These are phyloP conservation scores for Alternaria brassicae DNA, from an alignment of 2,329 filamentous ascomycete species.

Conservation along the genomic window DNA sequence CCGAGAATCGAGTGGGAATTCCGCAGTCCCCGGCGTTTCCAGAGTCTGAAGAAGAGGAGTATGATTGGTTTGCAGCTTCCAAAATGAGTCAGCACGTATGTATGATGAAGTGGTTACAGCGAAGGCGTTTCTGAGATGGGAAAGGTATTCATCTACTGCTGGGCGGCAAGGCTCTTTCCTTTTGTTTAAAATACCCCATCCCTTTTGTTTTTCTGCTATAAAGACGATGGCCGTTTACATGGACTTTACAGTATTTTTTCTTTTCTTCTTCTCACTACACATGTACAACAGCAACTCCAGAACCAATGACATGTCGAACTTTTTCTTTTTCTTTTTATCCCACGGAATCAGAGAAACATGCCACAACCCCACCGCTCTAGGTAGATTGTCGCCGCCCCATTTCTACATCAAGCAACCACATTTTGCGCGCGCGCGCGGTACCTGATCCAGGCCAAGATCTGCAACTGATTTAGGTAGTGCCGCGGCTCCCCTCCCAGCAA, in stretches of 20 bases:
- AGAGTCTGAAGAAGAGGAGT: slow-evolving; percentile 29
- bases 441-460: not conserved
- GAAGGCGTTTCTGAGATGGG: slow-evolving; percentile 1
- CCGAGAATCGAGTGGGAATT: slow-evolving; percentile 31
- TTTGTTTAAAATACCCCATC: slow-evolving; percentile 3
- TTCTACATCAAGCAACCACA: not conserved
- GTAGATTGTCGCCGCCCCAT: not conserved
- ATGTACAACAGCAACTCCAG: not conserved
- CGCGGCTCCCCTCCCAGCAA: slow-evolving; percentile 1
- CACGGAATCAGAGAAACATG: not conserved
- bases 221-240: not conserved
- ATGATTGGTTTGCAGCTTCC: slow-evolving; percentile 12
- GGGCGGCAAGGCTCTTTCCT: slow-evolving; percentile 3
- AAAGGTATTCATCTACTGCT: slow-evolving; percentile 3
- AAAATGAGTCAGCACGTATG: not conserved
- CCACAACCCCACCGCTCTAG: not conserved
- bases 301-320: not conserved
- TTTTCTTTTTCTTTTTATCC: not conserved
- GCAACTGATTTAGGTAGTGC: not conserved
- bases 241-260: not conserved
- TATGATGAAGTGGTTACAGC: not conserved
- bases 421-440: not conserved
- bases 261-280: not conserved
- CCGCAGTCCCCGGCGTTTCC: slow-evolving; percentile 24
- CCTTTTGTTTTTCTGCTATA: not conserved